These are phyloP conservation scores for Mycotypha africana DNA, from an alignment of 371 early-diverging fungal genomes.

Conservation along the genomic window DNA sequence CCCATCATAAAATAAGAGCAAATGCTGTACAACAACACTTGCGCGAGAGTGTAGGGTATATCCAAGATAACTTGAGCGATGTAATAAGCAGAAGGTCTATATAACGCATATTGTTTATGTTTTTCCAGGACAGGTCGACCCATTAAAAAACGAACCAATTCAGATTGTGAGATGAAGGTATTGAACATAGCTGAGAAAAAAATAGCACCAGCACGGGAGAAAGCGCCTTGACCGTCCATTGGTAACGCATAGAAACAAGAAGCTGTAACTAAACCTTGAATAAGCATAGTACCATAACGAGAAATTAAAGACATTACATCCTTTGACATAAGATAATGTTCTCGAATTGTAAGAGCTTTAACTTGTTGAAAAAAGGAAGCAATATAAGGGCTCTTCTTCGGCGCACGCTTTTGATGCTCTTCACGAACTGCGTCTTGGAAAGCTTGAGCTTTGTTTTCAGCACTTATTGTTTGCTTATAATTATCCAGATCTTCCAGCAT, in stretches of 20 bases:
- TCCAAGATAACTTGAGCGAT: conserved; percentile 51
- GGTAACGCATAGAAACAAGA: conserved; percentile 60
- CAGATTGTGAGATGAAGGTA: conserved; percentile 50
- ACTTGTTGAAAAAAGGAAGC: conserved; percentile 50
- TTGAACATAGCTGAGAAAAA: conserved; percentile 56
- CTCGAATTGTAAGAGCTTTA: conserved; percentile 40
- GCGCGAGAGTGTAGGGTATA: conserved; percentile 36
- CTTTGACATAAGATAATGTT: conserved; percentile 42
- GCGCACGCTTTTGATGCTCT: conserved; percentile 35
- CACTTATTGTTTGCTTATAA: conserved; percentile 10
- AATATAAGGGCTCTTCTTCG: conserved; percentile 37
- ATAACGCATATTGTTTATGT: conserved; percentile 61
- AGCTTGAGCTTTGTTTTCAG: conserved; percentile 23
- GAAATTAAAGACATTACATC: conserved; percentile 39
- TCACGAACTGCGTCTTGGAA: conserved; percentile 37
- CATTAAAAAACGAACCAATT: conserved; percentile 46
- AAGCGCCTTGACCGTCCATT: conserved; percentile 40
- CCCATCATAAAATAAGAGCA: conserved; percentile 57
- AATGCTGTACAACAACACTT: conserved; percentile 39
- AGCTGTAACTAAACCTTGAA: conserved; percentile 63
- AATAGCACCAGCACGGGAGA: conserved; percentile 67
- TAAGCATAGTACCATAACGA: conserved; percentile 46
- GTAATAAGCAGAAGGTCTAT: conserved; percentile 57
- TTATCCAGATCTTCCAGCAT: conserved; percentile 25
- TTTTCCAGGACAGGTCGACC: conserved; percentile 64